Base-by-base conservation (phyloP, 805 yeast species). In the Yarrowia porcina region DNA sequence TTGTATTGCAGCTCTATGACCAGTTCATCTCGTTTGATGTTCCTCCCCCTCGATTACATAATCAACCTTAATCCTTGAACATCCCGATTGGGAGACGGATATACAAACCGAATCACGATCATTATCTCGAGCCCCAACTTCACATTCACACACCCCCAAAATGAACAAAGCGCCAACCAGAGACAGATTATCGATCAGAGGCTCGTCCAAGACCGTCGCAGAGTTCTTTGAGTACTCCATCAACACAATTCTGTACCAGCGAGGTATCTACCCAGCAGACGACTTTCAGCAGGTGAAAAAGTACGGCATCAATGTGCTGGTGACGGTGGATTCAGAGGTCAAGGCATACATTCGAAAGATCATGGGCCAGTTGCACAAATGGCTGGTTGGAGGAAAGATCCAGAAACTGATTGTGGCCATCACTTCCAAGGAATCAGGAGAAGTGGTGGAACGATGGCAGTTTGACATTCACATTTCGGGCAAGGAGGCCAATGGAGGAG, bases 191-290 rank as follows among this genome's bases (percentile, higher is more conserved):
- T 84, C 90, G 1, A 73, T 89, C 45, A 85, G 85, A 68, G 97
- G 97, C 12, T 88, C 96, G 0, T 84, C 96, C 11, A 83, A 85
- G 66, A 79, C 83, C 0, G 90, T 91, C 0, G 82, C 93, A 0
- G 97, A 90, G 73, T 90, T 89, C 74, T 89, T 92, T 69, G 88
- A 89, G 68, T 89, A 84, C 71, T 83, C 93, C 61, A 85, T 92
- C 61, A 87, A 90, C 70, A 83, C 86, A 52, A 89, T 92, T 25
- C 80, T 93, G 5, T 92, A 87, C 72, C 97, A 93, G 72, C 77
- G 98, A 60, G 96, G 96, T 0, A 85, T 92, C 18, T 92, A 92
- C 69, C 96, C 97, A 0, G 80, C 89, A 3, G 96, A 89, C 66
- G 96, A 90, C 71, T 92, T 93, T 74, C 81, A 81, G 59, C 79